Base-by-base conservation (phyloP, 2,329 filamentous ascomycete species). In the Sarocladium oryzae region DNA sequence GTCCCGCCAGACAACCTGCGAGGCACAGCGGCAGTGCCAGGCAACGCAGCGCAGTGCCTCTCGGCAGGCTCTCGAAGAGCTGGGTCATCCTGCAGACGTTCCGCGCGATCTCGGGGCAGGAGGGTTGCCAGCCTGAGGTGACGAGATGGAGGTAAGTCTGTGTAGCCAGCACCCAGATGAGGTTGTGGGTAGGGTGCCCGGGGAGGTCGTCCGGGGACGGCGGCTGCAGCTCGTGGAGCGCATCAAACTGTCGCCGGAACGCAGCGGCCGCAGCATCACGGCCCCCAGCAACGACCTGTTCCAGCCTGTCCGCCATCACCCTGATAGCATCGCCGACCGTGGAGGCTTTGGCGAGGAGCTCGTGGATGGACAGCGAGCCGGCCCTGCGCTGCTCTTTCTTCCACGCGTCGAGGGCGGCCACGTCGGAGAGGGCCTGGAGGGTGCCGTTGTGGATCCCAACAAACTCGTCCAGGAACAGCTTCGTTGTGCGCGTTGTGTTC, bases 361-460 rank as follows among this genome's bases (percentile, higher is more conserved):
- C 69, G 3, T 63, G 58, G 50, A 70, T 63, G 10, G 74, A 74
- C 1, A 82, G 64, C 0, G 67, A 69, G 4, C 74, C 73, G 4
- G 61, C 56, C 43, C 61, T 60, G 45, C 67, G 71, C 54, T 70
- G 69, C 20, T 71, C 63, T 56, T 73, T 73, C 63, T 82, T 84
- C 74, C 76, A 81, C 1, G 73, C 69, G 49, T 79, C 72, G 6
- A 85, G 67, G 1, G 69, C 61, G 13, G 79, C 68, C 43, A 81
- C 74, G 18, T 79, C 72, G 11, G 73, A 75, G 38, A 85, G 71
- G n/a, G 73, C 65, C 41, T 77, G 63, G 41, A 84, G 56, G 1
- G 74, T 73, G 77, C 78, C 80, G 60, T 82, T 84, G 40, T 78
- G 67, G 53, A 79, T 70, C 2, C 81, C 81, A 36, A 78, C 63